These are phyloP conservation scores for Sarocladium kiliense DNA, from an alignment of 2,329 filamentous ascomycete species.

Conservation along the genomic window DNA sequence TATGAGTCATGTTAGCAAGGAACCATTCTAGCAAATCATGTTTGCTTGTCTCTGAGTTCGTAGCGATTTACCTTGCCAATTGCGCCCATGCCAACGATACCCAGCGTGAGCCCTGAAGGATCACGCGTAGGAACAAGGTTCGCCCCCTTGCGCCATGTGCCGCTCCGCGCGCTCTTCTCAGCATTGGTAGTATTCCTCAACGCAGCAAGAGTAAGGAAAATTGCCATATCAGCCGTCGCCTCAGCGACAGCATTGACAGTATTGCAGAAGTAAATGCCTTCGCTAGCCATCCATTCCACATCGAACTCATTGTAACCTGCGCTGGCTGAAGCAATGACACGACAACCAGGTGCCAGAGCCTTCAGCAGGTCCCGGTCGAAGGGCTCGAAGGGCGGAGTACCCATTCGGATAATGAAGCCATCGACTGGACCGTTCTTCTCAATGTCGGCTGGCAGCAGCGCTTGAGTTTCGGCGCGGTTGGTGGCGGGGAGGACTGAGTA, in stretches of 20 bases:
- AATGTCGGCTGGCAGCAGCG: conserved; percentile 28
- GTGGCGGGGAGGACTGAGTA: conserved; percentile 28
- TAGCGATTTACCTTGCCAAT: conserved; percentile 28
- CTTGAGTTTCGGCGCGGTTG: conserved; percentile 29
- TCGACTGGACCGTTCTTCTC: conserved; percentile 31
- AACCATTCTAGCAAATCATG: background rate
- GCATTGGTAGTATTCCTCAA: conserved; percentile 37
- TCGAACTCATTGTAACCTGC: conserved; percentile 43
- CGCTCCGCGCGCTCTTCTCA: conserved; percentile 29
- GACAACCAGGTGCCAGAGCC: conserved; percentile 31
- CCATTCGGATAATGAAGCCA: conserved; percentile 44
- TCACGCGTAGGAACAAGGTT: conserved; percentile 27
- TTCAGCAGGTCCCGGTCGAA: conserved; percentile 38
- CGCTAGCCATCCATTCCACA: conserved; percentile 33
- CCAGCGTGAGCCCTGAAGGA: conserved; percentile 33
- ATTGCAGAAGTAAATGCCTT: conserved; percentile 49
- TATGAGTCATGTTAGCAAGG: no score
- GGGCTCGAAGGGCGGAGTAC: conserved; percentile 41
- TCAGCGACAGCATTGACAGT: conserved; percentile 46
- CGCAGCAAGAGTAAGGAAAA: conserved; percentile 24
- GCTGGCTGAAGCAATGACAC: conserved; percentile 39
- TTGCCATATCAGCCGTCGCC: conserved; percentile 42
- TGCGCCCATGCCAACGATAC: conserved; percentile 38
- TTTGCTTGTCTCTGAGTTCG: background rate
- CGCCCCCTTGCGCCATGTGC: conserved; percentile 27